Conservation (phyloP, 495 filamentous ascomycete genomes). For the Podospora bellae-mahoneyi region DNA sequence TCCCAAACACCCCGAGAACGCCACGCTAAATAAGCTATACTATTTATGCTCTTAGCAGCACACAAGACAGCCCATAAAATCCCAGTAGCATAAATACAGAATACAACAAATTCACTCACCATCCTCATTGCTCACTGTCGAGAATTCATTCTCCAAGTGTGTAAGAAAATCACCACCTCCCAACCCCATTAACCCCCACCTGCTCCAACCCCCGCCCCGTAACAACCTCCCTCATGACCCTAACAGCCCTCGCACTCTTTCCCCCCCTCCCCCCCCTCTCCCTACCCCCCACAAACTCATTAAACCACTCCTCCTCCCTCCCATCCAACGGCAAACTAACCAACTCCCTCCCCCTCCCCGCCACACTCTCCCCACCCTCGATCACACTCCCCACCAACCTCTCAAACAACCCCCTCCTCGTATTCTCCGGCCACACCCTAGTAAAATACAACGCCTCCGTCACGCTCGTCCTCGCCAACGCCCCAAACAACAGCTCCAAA, state of each 20-base stretch:
- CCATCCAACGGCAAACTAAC: slow-evolving; percentile 64
- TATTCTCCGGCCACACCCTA: slow-evolving; percentile 54
- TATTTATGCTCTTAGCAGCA: not conserved
- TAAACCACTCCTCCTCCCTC: slow-evolving; percentile 71
- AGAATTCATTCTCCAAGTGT: not conserved
- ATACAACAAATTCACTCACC: not conserved
- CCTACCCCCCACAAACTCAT: slow-evolving; percentile 58
- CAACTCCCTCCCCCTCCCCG: slow-evolving; percentile 61
- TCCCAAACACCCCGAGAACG: not conserved
- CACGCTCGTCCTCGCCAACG: slow-evolving; percentile 62
- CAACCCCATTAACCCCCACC: slow-evolving; percentile 9
- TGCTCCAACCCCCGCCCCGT: slow-evolving; percentile 25
- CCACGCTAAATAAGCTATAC: not conserved
- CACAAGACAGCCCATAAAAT: not conserved
- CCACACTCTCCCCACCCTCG: slow-evolving; percentile 38
- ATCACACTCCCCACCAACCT: slow-evolving; percentile 64
- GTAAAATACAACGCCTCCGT: slow-evolving; percentile 73
- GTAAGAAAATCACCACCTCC: not conserved
- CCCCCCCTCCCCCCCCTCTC: slow-evolving; percentile 51
- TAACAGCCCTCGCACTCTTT: slow-evolving; percentile 62
- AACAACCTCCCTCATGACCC: slow-evolving; percentile 62
- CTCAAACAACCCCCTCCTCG: slow-evolving; percentile 61
- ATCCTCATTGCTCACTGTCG: slow-evolving; percentile 2
- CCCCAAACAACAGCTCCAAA: slow-evolving; percentile 61
- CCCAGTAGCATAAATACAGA: not conserved